A percentile compares a stretch with the other conserved stretches of the same genome.
phyloP scores from a whole-genome alignment of 2,329 filamentous ascomycete species.

The Fusarium concolor region DNA sequence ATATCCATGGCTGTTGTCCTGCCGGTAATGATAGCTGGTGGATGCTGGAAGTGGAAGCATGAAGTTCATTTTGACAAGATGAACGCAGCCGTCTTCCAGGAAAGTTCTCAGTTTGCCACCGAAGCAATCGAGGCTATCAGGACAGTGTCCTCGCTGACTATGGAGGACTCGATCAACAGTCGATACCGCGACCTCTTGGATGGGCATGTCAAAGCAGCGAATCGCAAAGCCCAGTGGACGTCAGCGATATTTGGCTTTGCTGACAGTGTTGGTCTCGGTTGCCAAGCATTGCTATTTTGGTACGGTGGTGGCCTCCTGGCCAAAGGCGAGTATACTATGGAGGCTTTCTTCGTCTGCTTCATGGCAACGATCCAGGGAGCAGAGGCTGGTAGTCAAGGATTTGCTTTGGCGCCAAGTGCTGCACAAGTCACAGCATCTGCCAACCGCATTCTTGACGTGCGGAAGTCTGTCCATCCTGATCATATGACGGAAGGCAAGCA shows the following conservation, averaged over 20 bases:
- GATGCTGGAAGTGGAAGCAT: conserved; percentile 55
- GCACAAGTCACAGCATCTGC: conserved; percentile 38
- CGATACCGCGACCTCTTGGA: conserved; percentile 53
- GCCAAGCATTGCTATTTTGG: conserved; percentile 68
- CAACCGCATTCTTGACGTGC: conserved; percentile 48
- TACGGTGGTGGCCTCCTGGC: conserved; percentile 50
- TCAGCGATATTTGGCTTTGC: conserved; percentile 51
- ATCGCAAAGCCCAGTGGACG: conserved; percentile 49
- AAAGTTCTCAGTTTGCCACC: conserved; percentile 71
- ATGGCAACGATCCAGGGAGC: conserved; percentile 64
- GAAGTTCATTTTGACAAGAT: conserved; percentile 68
- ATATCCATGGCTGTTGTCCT: conserved; percentile 53
- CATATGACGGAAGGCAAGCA: neutral
- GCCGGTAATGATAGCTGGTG: conserved; percentile 51
- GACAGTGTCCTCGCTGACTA: conserved; percentile 70
- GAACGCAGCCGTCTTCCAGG: conserved; percentile 67
- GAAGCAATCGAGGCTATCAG: conserved; percentile 72
- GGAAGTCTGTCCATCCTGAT: conserved; percentile 12
- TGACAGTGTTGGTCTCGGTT: conserved; percentile 52
- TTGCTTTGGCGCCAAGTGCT: conserved; percentile 35
- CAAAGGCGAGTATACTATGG: conserved; percentile 49
- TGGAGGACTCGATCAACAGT: conserved; percentile 66
- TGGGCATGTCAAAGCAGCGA: conserved; percentile 49
- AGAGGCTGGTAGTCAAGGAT: conserved; percentile 50
- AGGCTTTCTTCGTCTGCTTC: conserved; percentile 66